Percentiles rank a stretch among this genome's conserved stretches.
These are phyloP conservation scores for Fusarium foetens DNA, from an alignment of 2,329 filamentous ascomycete species.

Conservation along the genomic window DNA sequence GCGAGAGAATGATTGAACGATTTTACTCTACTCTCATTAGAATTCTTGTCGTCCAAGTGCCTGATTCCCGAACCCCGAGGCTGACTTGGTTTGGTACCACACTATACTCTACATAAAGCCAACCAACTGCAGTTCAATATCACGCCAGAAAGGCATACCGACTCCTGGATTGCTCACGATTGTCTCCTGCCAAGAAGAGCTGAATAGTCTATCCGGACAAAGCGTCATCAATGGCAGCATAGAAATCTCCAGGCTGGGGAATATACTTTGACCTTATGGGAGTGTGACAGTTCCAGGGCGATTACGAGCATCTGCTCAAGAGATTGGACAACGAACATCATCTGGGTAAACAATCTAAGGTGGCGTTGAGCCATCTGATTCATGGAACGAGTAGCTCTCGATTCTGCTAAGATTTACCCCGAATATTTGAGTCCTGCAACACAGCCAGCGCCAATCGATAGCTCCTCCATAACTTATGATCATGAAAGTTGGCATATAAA, in stretches of 20 bases:
- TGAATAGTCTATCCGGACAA: too few species aligned
- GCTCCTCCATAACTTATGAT: neutral
- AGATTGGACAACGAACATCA: neutral
- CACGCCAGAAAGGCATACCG: neutral
- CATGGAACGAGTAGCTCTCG: neutral
- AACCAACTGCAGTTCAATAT: neutral
- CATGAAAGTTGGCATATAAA: neutral
- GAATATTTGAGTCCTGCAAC: too few species aligned
- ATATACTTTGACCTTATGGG: too few species aligned
- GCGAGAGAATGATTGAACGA: slow-evolving; percentile 53
- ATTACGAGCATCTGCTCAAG: neutral
- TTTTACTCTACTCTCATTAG: neutral
- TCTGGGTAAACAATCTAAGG: neutral
- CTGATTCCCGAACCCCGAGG: neutral
- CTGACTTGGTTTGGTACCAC: neutral
- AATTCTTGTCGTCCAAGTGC: neutral
- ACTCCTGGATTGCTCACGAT: too few species aligned
- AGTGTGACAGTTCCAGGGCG: too few species aligned
- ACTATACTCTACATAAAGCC: neutral
- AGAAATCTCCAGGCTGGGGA: neutral
- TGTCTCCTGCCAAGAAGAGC: neutral
- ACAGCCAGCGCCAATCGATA: neutral
- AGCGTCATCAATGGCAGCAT: neutral
- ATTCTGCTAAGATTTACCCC: neutral
- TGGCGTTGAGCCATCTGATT: neutral